Percentiles rank a stretch among this genome's conserved stretches.
Conservation (phyloP, 306 rosid genomes). For the Vicia villosa region DNA sequence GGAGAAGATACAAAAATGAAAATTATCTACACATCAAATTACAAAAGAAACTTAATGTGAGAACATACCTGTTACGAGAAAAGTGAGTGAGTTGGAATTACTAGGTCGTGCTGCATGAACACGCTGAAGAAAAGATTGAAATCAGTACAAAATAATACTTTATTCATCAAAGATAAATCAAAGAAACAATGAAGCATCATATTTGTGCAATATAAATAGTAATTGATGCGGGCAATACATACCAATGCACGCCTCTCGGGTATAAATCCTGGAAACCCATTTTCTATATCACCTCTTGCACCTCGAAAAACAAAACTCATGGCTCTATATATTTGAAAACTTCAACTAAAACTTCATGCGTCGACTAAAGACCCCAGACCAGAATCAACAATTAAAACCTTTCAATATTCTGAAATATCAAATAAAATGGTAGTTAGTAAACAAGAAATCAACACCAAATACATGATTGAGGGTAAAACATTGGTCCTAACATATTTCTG, state of each 20-base stretch:
- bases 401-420: constrained; percentile 33
- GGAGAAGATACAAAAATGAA: constrained; percentile 10
- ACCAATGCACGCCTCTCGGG: constrained; percentile 88
- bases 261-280: constrained; percentile 74
- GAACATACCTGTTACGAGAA: constrained; percentile 83
- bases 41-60: not conserved
- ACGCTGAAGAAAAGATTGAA: constrained; percentile 38
- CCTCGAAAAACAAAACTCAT: constrained; percentile 96
- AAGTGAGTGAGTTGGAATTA: constrained; percentile 87
- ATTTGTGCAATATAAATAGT: constrained; percentile 7
- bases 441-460: constrained; percentile 16
- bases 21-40: constrained; percentile 7
- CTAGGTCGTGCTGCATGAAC: constrained; percentile 77
- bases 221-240: constrained; percentile 24
- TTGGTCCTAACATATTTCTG: not conserved
- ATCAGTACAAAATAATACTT: not conserved
- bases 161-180: constrained; percentile 4
- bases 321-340: constrained; percentile 37
- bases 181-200: not conserved
- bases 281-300: constrained; percentile 78
- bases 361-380: constrained; percentile 8
- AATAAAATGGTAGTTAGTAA: constrained; percentile 16
- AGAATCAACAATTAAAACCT: constrained; percentile 30
- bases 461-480: constrained; percentile 1
- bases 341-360: constrained; percentile 33